These are phyloP conservation scores for Eremothecium gossypii DNA, from an alignment of 1,139 yeast genomes.

Conservation along the genomic window DNA sequence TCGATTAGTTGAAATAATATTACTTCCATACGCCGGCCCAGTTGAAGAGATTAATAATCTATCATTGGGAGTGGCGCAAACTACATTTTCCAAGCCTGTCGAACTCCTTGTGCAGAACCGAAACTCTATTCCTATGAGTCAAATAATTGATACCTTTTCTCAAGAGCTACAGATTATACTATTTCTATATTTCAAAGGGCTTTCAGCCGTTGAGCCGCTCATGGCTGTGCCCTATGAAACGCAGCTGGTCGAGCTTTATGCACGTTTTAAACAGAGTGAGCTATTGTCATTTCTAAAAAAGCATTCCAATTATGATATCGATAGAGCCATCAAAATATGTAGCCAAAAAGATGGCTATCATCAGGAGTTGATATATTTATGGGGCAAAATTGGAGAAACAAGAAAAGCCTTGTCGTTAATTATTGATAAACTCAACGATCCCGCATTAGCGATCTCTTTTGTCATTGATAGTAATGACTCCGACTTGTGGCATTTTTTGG, in stretches of 20 bases:
- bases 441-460: constrained; percentile 71
- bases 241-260: constrained; percentile 53
- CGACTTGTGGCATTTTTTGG: constrained; percentile 70
- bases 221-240: constrained; percentile 53
- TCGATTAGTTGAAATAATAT: constrained; percentile 45
- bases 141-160: constrained; percentile 42
- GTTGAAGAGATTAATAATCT: constrained; percentile 24
- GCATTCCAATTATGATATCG: constrained; percentile 52
- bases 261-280: constrained; percentile 43
- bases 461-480: constrained; percentile 60
- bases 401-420: constrained; percentile 67
- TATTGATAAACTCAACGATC: constrained; percentile 67
- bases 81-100: constrained; percentile 39
- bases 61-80: constrained; percentile 38
- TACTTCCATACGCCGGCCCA: constrained; percentile 35
- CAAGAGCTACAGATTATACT: constrained; percentile 43
- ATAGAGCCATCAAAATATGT: constrained; percentile 57
- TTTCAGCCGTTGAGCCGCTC: constrained; percentile 46
- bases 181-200: constrained; percentile 50
- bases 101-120: constrained; percentile 53
- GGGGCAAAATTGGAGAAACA: constrained; percentile 79
- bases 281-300: constrained; percentile 49
- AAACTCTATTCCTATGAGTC: constrained; percentile 50
- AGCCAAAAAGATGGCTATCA: constrained; percentile 40
- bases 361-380: constrained; percentile 69